Base-by-base conservation (phyloP, 2,329 filamentous ascomycete genomes). In the Neurospora sp. region DNA sequence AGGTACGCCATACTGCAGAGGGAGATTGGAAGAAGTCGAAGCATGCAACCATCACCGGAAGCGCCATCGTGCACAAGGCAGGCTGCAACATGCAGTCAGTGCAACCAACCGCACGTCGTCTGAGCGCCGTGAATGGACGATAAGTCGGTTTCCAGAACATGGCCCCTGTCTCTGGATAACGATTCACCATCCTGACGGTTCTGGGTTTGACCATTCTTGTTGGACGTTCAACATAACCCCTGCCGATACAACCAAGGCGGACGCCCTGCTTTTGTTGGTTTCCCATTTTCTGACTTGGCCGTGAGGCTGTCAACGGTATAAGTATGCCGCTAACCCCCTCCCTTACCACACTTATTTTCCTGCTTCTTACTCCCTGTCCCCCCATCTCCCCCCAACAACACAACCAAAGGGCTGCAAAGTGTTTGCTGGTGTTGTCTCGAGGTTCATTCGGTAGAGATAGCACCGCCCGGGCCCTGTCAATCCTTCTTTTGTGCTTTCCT, bases 371-470 rank as follows among this genome's bases (percentile, higher is more conserved):
- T 70, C 66, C 66, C 81, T 78, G 81, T 80, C 80, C 79, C 81
- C 81, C 82, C 78, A 81, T 81, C 82, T 84, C 85, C 84, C 84
- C 84, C 80, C 82, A 79, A 83, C 81, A 78, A 78, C 84, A 81
- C 81, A 83, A 81, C 78, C 80, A 81, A 80, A 85, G 86, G 86
- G 84, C 85, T 86, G 86, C 87, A 88, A 88, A 80, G 80, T 79
- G 80, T 69, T 79, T 78, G 80, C 77, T 81, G 82, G 83, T 82
- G 78, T 73, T 84, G 81, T 84, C 83, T 83, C 82, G 81, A 78
- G 72, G 70, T 66, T 72, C 68, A 46, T 69, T 81, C 84, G 81
- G 81, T 80, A 83, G 76, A 78, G 80, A 81, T 81, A 81, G 81
- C 84, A 81, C 82, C 84, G 81, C 85, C 85, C 84, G 85, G 83